phyloP scores from a whole-genome alignment of 2,329 filamentous ascomycete species.

The Exophiala mesophila region DNA sequence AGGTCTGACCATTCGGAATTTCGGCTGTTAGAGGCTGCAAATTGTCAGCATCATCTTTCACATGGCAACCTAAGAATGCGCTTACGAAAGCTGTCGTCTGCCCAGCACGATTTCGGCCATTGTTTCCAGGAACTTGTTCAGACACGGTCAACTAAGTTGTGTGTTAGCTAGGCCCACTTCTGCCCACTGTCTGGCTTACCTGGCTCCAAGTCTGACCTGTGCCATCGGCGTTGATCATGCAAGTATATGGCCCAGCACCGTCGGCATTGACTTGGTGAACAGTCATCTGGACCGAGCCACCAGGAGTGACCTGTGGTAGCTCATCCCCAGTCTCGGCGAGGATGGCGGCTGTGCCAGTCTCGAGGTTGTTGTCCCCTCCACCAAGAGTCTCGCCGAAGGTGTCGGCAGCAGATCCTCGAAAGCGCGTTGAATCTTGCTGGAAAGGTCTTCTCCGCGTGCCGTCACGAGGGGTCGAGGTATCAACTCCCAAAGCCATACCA shows the following conservation, averaged over 20 bases:
- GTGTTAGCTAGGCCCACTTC: constrained; percentile 30
- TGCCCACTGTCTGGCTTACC: too few species aligned
- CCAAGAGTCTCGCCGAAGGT: constrained; percentile 56
- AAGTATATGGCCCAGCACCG: constrained; percentile 61
- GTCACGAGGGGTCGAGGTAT: constrained; percentile 55
- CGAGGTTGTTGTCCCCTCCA: constrained; percentile 53
- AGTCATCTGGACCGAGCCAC: constrained; percentile 57
- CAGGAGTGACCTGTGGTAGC: constrained; percentile 56
- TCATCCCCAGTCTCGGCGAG: constrained; percentile 52
- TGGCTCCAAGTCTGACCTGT: constrained; percentile 39
- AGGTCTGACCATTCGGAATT: constrained; percentile 53
- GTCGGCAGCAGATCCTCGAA: constrained; percentile 50
- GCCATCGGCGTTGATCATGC: constrained; percentile 59
- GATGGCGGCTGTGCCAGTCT: constrained; percentile 54
- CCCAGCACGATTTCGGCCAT: constrained; percentile 6
- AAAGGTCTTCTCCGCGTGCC: constrained; percentile 57
- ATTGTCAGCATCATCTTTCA: constrained; percentile 11
- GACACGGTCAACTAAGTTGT: constrained; percentile 55
- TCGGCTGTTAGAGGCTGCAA: constrained; percentile 51
- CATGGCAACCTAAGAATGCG: background rate
- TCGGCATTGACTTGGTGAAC: constrained; percentile 65
- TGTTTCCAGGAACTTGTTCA: constrained; percentile 46
- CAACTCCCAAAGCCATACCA: constrained; percentile 48
- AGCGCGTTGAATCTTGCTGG: constrained; percentile 61
- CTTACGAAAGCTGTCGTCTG: constrained; percentile 14